Base-by-base conservation (phyloP, 2,329 filamentous ascomycete species). In the Aspergillus texensis region DNA sequence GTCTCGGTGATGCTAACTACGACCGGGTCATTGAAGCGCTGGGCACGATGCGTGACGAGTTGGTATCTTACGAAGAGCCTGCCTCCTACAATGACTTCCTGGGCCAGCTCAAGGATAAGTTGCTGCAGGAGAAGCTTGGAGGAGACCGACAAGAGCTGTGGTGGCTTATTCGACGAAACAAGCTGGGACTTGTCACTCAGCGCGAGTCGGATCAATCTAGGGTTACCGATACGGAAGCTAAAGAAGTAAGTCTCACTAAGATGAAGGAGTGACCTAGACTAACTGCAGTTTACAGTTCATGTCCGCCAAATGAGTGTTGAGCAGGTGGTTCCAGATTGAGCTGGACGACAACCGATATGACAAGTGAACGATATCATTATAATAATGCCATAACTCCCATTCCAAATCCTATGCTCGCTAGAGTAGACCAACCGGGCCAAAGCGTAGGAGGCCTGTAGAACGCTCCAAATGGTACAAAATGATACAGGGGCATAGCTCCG, bases 121-220 rank as follows among this genome's bases (percentile, higher is more conserved):
- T 97, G 1, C 76, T 93, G 9, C 85, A 83, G 0, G 91, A 88
- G 0, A 85, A 90, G 68, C 78, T 97, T 3, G 88, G 89, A 43
- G 93, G 92, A 0, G 90, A 96, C 70, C 83, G 93, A 60, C 85
- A 85, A 66, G 92, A 96, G 72, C 88, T 97, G 80, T 97, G 93
- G 93, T 91, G 87, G 81, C 82, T 86, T 68, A 80, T 97, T 28
- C 84, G 89, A 69, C 86, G 82, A 63, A 86, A 84, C 48, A 87
- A 83, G 68, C 79, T 97, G 61, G 92, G 93, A 0, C 80, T 97
- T 73, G 89, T 98, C 70, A 88, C 91, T 66, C 81, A 83, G 58
- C 83, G 79, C 55, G 81, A 87, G 71, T 86, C 85, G 2, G 87
- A 91, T 50, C 80, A 83, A 21, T 93, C 91, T 1, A 82, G 86